These are phyloP conservation scores for Exophiala oligosperma DNA, from an alignment of 2,329 filamentous ascomycete genomes.

Conservation along the genomic window DNA sequence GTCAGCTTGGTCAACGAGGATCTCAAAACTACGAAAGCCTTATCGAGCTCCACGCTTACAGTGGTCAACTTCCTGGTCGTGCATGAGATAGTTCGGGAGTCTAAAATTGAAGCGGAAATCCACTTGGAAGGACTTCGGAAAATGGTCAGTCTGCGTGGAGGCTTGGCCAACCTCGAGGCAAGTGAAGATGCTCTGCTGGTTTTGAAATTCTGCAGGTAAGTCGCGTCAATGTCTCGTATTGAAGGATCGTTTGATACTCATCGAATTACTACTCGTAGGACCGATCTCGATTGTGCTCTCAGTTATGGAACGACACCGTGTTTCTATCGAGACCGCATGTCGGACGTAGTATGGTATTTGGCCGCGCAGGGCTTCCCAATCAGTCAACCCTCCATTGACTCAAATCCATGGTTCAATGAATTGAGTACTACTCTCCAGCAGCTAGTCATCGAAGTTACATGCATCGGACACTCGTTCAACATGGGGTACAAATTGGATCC, in stretches of 20 bases:
- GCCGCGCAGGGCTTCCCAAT: not conserved
- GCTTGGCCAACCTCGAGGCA: not conserved
- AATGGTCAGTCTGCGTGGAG: not conserved
- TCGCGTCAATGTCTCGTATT: not conserved
- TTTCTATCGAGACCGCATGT: slow-evolving; percentile 2
- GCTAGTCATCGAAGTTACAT: not conserved
- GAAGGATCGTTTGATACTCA: not conserved
- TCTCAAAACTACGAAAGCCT: not conserved
- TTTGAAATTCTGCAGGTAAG: slow-evolving; percentile 3
- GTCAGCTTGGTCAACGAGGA: not conserved
- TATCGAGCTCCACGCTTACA: not conserved
- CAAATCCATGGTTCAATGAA: not conserved
- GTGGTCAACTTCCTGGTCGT: slow-evolving; percentile 2
- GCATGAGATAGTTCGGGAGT: not conserved
- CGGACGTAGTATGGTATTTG: not conserved
- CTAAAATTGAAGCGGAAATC: not conserved
- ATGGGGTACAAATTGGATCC: slow-evolving; percentile 1
- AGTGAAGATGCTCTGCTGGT: not conserved
- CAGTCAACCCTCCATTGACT: not conserved
- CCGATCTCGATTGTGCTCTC: not conserved
- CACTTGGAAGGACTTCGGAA: not conserved
- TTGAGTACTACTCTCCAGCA: not conserved
- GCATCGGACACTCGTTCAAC: not conserved
- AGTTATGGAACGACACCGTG: not conserved
- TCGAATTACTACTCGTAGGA: not conserved